phyloP scores from a whole-genome alignment of 345 rosid species.

The Aegle marmelos region DNA sequence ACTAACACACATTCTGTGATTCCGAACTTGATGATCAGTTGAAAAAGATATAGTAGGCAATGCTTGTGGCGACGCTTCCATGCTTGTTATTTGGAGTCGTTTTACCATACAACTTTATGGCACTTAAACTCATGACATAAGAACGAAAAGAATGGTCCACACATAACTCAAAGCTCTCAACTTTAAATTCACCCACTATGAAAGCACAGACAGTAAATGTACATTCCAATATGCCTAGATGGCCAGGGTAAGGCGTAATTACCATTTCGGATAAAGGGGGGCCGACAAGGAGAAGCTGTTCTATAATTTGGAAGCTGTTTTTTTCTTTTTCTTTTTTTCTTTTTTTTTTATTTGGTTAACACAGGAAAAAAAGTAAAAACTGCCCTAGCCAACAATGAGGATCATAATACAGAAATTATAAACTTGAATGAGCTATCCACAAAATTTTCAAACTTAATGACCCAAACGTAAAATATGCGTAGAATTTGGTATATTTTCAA shows the following conservation, averaged over 20 bases:
- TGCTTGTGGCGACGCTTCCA: background rate
- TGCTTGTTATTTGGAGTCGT: background rate
- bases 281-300: no score
- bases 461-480: no score
- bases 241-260: background rate
- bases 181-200: background rate
- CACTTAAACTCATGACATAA: background rate
- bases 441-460: no score
- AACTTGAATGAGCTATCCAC: no score
- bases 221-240: background rate
- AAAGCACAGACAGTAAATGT: background rate
- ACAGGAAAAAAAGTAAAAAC: no score
- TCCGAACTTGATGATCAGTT: conserved; percentile 10
- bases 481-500: no score
- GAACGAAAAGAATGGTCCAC: background rate
- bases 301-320: no score
- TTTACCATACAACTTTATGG: background rate
- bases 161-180: background rate
- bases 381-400: no score
- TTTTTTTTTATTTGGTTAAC: no score
- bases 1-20: conserved; percentile 12
- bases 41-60: background rate
- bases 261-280: no score
- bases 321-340: no score
- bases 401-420: no score